Evolutionary conservation across 768 basidiomycete species (phyloP).

Genomic region (Mycena albidolilacea): DNA sequence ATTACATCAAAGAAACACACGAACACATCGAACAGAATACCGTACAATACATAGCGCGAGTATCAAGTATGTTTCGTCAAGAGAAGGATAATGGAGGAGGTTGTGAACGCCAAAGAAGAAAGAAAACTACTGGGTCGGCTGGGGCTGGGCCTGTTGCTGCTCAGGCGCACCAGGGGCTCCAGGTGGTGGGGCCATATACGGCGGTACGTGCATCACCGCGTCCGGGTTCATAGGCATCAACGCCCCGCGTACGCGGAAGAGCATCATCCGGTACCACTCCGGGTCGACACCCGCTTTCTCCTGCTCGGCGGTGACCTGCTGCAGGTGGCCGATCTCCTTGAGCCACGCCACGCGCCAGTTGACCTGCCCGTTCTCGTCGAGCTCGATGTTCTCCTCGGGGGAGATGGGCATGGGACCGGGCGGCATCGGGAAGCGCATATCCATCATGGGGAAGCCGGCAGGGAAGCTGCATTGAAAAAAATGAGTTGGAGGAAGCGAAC

Average conservation of each 20-base stretch:
- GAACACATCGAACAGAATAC: slow-evolving; percentile 20
- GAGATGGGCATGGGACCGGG: slow-evolving; percentile 71
- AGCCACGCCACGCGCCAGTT: slow-evolving; percentile 87
- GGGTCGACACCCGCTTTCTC: slow-evolving; percentile 86
- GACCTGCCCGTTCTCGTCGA: slow-evolving; percentile 85
- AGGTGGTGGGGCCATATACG: slow-evolving; percentile 50
- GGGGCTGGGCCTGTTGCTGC: slow-evolving; percentile 56
- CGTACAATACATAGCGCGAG: slow-evolving; percentile 18
- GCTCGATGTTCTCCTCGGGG: slow-evolving; percentile 75
- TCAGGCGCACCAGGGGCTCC: slow-evolving; percentile 52
- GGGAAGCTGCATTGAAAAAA: slow-evolving; percentile 68
- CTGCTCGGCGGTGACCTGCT: slow-evolving; percentile 84
- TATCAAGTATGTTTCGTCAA: slow-evolving; percentile 15
- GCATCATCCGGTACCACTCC: slow-evolving; percentile 91
- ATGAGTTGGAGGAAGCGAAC: slow-evolving; percentile 1
- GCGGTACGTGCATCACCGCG: slow-evolving; percentile 55
- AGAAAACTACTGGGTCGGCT: slow-evolving; percentile 37
- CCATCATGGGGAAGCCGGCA: slow-evolving; percentile 79
- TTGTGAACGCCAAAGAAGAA: not conserved
- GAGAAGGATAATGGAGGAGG: slow-evolving; percentile 2
- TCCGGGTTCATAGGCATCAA: slow-evolving; percentile 76
- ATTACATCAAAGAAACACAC: slow-evolving; percentile 8
- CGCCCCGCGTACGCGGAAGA: slow-evolving; percentile 81
- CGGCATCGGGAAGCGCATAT: slow-evolving; percentile 72
- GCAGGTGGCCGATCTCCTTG: slow-evolving; percentile 83